Base-by-base conservation (phyloP, 2,329 filamentous ascomycete genomes). In the Aspergillus fumigatiaffinis region DNA sequence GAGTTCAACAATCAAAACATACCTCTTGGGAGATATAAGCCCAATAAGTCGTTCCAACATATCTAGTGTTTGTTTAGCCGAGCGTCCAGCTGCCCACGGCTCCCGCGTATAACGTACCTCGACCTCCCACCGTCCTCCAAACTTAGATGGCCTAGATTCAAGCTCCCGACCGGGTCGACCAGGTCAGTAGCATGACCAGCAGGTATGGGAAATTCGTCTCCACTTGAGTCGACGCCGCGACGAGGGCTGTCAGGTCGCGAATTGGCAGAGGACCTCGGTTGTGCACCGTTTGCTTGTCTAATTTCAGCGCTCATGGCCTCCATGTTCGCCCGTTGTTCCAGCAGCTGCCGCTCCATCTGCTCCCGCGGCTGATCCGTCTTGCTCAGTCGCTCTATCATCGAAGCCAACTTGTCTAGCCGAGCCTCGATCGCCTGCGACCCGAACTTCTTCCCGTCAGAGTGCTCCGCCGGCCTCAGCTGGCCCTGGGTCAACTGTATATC, bases 1-100 rank as follows among this genome's bases (percentile, higher is more conserved):
- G 17, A 3, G 3, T 20, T 46, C 4, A 10, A 23, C 5, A 38
- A 38, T 38, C 14, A 25, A 44, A 26, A 12, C 54, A 54, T 71
- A 77, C 74, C 68, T 78, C 75, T 35, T 75, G 70, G 8, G 74
- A 76, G 32, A 78, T 76, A 63, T 77, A 78, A 26, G 76, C 76
- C 74, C 75, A 78, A 57, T 77, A 78, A 10, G 76, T 78, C 5
- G 75, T 77, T 23, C 75, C 75, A 23, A 78, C 76, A 58, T 78
- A 78, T 69, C 76, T 76, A 57, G 56, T 53, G 52, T 8, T 26
- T 23, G 25, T n/a, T 58, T 26, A 49, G 32, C 29, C 44, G 21
- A 47, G 20, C 44, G 21, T 32, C 26, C 4, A 41, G 0, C 6
- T 14, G 20, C 23, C 14, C 17, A 25, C 4, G 5, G 54, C 55